Conservation (phyloP, 1,139 yeast genomes). For the Kurtzmaniella quercitrusa region DNA sequence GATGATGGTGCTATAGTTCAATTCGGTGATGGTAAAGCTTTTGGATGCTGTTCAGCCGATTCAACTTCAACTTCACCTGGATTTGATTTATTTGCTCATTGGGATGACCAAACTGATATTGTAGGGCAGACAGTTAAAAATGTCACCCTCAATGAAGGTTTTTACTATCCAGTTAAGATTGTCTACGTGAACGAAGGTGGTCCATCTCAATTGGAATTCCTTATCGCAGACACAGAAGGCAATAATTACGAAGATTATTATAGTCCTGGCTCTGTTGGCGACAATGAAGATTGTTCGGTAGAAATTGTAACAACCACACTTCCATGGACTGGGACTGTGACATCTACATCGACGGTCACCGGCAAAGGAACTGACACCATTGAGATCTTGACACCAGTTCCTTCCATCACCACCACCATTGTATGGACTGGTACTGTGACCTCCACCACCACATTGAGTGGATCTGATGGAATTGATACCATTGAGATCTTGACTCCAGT, state of each 20-base stretch:
- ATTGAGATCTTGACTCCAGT: conserved; percentile 1
- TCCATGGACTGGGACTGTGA: conserved; percentile 4
- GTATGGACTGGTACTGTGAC: conserved; percentile 9
- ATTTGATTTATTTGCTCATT: conserved; percentile 10
- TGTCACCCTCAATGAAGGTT: neutral
- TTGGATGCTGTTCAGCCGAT: conserved; percentile 19
- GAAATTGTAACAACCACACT: neutral
- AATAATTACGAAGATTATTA: neutral
- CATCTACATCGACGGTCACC: neutral
- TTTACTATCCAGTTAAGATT: conserved; percentile 18
- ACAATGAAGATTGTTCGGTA: neutral
- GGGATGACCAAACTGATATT: conserved; percentile 5
- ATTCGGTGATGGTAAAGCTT: conserved; percentile 19
- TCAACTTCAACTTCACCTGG: conserved; percentile 4
- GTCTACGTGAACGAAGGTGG: conserved; percentile 8
- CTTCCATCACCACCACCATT: conserved; percentile 6
- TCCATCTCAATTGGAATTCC: neutral
- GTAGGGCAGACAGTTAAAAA: neutral
- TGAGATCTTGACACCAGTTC: conserved; percentile 12
- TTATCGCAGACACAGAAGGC: neutral
- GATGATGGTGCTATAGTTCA: conserved; percentile 21
- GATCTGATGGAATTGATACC: neutral
- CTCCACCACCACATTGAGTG: neutral
- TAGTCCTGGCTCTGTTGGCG: neutral
- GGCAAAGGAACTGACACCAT: conserved; percentile 1